These are phyloP conservation scores for Blastobotrys buckinghamii DNA, from an alignment of 1,139 yeast species.

Conservation along the genomic window DNA sequence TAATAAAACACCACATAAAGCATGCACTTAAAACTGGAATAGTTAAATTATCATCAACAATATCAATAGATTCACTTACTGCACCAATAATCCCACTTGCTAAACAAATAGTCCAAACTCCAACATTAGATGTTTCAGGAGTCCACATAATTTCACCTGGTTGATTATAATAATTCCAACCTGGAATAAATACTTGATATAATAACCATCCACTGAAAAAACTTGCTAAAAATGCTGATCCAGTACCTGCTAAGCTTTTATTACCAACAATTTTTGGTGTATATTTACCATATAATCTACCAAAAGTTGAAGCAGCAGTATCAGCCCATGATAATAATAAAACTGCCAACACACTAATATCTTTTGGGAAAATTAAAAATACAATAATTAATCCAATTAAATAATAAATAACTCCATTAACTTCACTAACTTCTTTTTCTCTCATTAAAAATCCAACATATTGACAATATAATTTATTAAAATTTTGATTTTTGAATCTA, in stretches of 20 bases:
- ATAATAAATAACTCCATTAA: slow-evolving; percentile 85
- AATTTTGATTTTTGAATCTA: slow-evolving; percentile 53
- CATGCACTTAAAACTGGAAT: slow-evolving; percentile 80
- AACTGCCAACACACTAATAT: slow-evolving; percentile 68
- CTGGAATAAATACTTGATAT: slow-evolving; percentile 69
- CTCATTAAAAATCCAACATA: slow-evolving; percentile 77
- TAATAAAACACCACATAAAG: slow-evolving; percentile 38
- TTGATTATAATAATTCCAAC: slow-evolving; percentile 41
- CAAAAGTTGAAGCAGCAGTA: slow-evolving; percentile 93
- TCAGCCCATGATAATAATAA: slow-evolving; percentile 92
- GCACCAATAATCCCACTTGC: slow-evolving; percentile 78
- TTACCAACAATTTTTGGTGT: slow-evolving; percentile 65
- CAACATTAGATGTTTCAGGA: slow-evolving; percentile 51
- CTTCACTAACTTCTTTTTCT: slow-evolving; percentile 59
- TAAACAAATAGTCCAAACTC: slow-evolving; percentile 47
- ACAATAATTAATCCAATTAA: slow-evolving; percentile 70
- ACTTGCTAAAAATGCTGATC: slow-evolving; percentile 82
- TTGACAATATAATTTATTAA: slow-evolving; percentile 61
- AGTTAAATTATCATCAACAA: slow-evolving; percentile 87
- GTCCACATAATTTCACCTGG: slow-evolving; percentile 60
- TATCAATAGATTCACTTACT: slow-evolving; percentile 73
- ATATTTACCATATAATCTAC: slow-evolving; percentile 74
- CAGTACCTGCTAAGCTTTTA: slow-evolving; percentile 83
- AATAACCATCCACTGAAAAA: slow-evolving; percentile 54
- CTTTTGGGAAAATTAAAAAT: slow-evolving; percentile 68